These are phyloP conservation scores for Incumbomyces lentus DNA, from an alignment of 2,329 filamentous ascomycete species.

Conservation along the genomic window DNA sequence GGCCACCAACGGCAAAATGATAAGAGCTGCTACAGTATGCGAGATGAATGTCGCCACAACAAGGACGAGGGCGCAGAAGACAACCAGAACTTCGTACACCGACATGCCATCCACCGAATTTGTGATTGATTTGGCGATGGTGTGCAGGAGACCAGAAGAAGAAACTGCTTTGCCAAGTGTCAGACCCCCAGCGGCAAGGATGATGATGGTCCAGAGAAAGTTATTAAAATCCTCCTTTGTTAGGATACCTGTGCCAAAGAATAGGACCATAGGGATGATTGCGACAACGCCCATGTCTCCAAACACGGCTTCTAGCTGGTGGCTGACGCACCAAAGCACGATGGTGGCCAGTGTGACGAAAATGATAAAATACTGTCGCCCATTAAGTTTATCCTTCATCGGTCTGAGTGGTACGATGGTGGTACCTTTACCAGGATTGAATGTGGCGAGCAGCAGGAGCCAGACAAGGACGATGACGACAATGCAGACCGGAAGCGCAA, in stretches of 20 bases:
- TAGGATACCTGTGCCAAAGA: conserved; percentile 91
- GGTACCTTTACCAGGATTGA: conserved; percentile 73
- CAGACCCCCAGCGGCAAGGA: conserved; percentile 85
- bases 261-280: conserved; percentile 87
- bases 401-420: conserved; percentile 85
- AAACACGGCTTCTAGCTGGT: conserved; percentile 77
- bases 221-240: conserved; percentile 99
- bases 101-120: conserved; percentile 63
- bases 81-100: conserved; percentile 74
- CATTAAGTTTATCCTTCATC: conserved; percentile 77
- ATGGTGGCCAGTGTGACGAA: conserved; percentile 77
- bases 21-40: conserved; percentile 90
- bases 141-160: conserved; percentile 82
- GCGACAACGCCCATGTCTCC: conserved; percentile 98
- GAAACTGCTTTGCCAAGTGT: conserved; percentile 90
- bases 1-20: conserved; percentile 81
- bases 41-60: conserved; percentile 96
- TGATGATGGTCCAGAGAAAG: conserved; percentile 97
- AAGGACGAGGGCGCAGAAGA: conserved; percentile 74
- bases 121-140: conserved; percentile 71
- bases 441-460: conserved; percentile 72
- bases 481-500: conserved; percentile 84
- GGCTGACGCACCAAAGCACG: conserved; percentile 79
- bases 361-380: conserved; percentile 86
- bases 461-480: conserved; percentile 83